phyloP scores from a whole-genome alignment of 768 basidiomycete species.

The Exsudoporus frostii region DNA sequence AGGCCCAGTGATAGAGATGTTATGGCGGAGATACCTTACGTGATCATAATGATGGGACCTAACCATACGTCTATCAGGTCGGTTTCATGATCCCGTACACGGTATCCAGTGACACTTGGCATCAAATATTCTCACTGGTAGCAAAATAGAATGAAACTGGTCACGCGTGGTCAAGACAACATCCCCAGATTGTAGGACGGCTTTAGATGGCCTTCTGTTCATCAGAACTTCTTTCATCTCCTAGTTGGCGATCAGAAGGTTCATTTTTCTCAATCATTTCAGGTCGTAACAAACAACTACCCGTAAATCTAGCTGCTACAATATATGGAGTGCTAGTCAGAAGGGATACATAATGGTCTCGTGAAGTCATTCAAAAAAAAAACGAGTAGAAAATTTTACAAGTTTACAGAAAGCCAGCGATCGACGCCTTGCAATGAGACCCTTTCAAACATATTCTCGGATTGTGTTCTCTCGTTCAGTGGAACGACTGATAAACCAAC shows the following conservation, averaged over 20 bases:
- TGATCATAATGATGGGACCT: constrained; percentile 88
- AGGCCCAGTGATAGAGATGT: constrained; percentile 85
- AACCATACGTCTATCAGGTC: constrained; percentile 93
- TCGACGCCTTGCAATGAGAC: no score
- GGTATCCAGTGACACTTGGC: not conserved
- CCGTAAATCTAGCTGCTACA: constrained; percentile 11
- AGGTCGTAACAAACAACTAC: not conserved
- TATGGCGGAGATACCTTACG: constrained; percentile 89
- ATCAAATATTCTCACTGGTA: constrained; percentile 38
- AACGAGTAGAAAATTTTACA: not conserved
- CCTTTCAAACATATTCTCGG: not conserved
- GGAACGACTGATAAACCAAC: constrained; percentile 20
- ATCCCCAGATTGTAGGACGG: constrained; percentile 39
- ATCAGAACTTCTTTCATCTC: constrained; percentile 93
- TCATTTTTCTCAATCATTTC: not conserved
- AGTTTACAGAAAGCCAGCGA: not conserved
- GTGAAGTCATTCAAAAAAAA: not conserved
- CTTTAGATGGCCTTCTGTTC: constrained; percentile 66
- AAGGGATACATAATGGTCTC: constrained; percentile 1
- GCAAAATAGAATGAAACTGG: constrained; percentile 51
- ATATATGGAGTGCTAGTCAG: not conserved
- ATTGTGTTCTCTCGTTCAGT: constrained; percentile 2
- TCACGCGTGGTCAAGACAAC: constrained; percentile 41
- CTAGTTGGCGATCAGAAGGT: constrained; percentile 7
- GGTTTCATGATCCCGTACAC: constrained; percentile 20